A percentile compares a stretch with the other conserved stretches of the same genome.
phyloP scores from a whole-genome alignment of 352 stramenopile genomes.

The Pythium dissotocum region DNA sequence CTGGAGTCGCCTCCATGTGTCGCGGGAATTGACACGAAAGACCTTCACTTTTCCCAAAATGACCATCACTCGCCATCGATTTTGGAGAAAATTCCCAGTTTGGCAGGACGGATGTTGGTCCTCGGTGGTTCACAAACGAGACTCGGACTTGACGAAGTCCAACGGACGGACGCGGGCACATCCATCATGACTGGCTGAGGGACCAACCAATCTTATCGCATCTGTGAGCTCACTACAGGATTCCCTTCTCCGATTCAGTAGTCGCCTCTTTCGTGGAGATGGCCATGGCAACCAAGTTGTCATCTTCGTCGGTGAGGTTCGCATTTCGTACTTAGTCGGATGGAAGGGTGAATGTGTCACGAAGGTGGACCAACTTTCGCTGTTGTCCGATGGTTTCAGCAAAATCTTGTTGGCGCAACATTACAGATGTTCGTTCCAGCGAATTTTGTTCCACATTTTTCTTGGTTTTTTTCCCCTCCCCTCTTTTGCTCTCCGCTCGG shows the following conservation, averaged over 20 bases:
- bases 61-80: slow-evolving; percentile 29
- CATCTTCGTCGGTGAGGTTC: too few species aligned
- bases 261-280: neutral
- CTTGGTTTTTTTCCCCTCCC: slow-evolving; percentile 11
- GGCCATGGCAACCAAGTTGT: too few species aligned
- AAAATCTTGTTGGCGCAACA: slow-evolving; percentile 18
- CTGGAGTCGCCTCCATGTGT: neutral
- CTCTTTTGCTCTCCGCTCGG: neutral
- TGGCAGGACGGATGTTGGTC: slow-evolving; percentile 26
- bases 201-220: neutral
- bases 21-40: slow-evolving; percentile 23
- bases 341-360: neutral
- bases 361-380: neutral
- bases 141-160: neutral
- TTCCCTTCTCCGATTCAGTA: neutral
- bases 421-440: slow-evolving; percentile 2
- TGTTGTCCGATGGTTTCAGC: slow-evolving; percentile 4
- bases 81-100: slow-evolving; percentile 34
- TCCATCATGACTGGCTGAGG: neutral
- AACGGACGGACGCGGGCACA: neutral
- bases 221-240: neutral
- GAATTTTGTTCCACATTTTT: slow-evolving; percentile 20
- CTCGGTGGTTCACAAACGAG: slow-evolving; percentile 9
- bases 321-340: neutral
- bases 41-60: slow-evolving; percentile 26